Base-by-base conservation (phyloP, 371 early-diverging fungal species). In the Mortierella sp. region DNA sequence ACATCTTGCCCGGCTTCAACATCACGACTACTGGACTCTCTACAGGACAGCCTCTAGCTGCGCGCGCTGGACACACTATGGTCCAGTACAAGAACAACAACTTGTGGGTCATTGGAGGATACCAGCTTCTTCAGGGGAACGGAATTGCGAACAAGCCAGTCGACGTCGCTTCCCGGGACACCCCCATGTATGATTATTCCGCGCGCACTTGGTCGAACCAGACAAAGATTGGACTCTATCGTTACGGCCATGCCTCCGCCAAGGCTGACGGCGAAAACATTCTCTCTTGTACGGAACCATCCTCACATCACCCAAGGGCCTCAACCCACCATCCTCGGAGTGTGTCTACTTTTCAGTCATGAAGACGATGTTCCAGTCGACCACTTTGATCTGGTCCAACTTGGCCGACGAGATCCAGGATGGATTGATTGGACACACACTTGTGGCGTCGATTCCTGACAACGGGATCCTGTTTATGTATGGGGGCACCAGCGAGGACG, bases 241-340 rank as follows among this genome's bases (percentile, higher is more conserved):
- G 82, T 0, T 78, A 57, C 28, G 87, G 80, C 9, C 87, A 86
- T 58, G 82, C 78, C 28, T 82, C 87, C 7, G 78, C 78, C 28
- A 24, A 71, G 26, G 63, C 78, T 11, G 80, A 58, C 16, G 28
- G 1, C 0, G 82, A 86, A 26, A 70, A 63, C 1, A 70, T 82
- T 19, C 71, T 86, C 0, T 72, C 82, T 0, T 86, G 87, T 26
- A 57, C 47, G 87, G 87, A 2, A 68, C 57, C 38, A 75, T 31
- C 48, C 19, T 50, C 0, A 5, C 31, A 5, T 10, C 44, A 24
- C 28, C 42, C 75, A 47, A 24, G 44, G n/a, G 21, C 24, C 42
- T 50, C 45, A 55, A 57, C 9, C 31, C 72, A 4, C 79, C 76
- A 1, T 34, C 63, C 19, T 63, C 63, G 8, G 63, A 63, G 2